phyloP scores from a whole-genome alignment of 1,284 basidiomycete species.

The Ganoderma lucidum region DNA sequence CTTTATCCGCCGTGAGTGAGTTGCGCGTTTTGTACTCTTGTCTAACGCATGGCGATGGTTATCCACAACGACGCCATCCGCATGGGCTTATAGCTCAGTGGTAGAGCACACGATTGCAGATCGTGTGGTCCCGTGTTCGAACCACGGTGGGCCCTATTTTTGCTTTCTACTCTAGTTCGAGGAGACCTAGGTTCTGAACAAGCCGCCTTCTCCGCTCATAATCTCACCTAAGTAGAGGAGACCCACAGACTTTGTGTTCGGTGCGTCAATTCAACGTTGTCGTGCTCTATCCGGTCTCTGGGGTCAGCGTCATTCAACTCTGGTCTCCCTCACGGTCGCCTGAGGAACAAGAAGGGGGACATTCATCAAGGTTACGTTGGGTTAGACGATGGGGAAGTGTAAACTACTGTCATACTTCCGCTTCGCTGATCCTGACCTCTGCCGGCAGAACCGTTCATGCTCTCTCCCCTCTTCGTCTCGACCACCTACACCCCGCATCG shows the following conservation, averaged over 20 bases:
- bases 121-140: slow-evolving; percentile 9
- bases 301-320: not conserved
- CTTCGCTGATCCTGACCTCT: not conserved
- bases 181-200: too few relatives aligned
- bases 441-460: not conserved
- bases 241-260: not conserved
- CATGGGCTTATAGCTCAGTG: slow-evolving; percentile 7
- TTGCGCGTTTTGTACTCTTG: not conserved
- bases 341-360: not conserved
- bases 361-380: not conserved
- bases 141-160: slow-evolving; percentile 6
- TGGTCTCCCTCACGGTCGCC: not conserved
- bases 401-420: not conserved
- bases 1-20: not conserved
- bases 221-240: too few relatives aligned
- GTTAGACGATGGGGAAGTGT: not conserved
- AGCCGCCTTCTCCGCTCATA: too few relatives aligned
- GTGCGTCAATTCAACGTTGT: not conserved
- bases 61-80: not conserved
- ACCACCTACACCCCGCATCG: not conserved
- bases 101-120: slow-evolving; percentile 9
- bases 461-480: not conserved
- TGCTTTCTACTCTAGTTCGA: not conserved
- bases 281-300: not conserved
- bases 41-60: not conserved